Base-by-base conservation (phyloP, 2,329 filamentous ascomycete species). In the Cordyceps javanica region DNA sequence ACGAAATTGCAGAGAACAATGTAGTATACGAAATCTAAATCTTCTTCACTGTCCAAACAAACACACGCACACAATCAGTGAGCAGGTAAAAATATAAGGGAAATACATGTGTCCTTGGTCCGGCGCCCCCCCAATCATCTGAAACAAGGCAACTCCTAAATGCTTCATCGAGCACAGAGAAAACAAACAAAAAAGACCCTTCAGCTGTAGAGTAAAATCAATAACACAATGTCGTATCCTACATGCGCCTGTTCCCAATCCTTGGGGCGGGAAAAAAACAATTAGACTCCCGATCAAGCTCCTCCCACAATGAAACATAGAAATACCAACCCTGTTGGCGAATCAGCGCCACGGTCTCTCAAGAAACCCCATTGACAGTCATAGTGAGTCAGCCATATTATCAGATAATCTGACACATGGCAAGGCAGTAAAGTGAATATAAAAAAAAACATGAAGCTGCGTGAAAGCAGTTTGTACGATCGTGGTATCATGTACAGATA, bases 401-500 rank as follows among this genome's bases (percentile, higher is more conserved):
- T 11, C 6, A 34, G 41, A 56, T 19, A 32, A 14, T 53, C 45
- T 21, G 30, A 55, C 42, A 50, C 34, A 50, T 55, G 38, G 19
- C 19, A 21, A 45, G 19, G 28, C 34, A 34, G 13, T n/a, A 54
- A 49, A 49, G n/a, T 28, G 16, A 39, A 23, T 8, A 28, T n/a
- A 39, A 38, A 13, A 19, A 41, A 19, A 56, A 34, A 55, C 42
- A 36, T 48, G 34, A 13, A 25, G 41, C 39, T 58, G 56, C 49
- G 41, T 54, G 49, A 19, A 14, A 34, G 34, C 59, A 61, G 59
- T 65, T 65, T 66, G 63, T 67, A 63, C 63, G 57, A 63, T 69
- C 68, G 64, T 71, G 68, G 69, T 72, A 72, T 72, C 69, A 70
- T 72, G 53, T 55, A 55, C 55, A 60, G 42, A 48, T 58, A 49